Conservation (phyloP, 2,329 filamentous ascomycete species). For the Aspergillus terreus region DNA sequence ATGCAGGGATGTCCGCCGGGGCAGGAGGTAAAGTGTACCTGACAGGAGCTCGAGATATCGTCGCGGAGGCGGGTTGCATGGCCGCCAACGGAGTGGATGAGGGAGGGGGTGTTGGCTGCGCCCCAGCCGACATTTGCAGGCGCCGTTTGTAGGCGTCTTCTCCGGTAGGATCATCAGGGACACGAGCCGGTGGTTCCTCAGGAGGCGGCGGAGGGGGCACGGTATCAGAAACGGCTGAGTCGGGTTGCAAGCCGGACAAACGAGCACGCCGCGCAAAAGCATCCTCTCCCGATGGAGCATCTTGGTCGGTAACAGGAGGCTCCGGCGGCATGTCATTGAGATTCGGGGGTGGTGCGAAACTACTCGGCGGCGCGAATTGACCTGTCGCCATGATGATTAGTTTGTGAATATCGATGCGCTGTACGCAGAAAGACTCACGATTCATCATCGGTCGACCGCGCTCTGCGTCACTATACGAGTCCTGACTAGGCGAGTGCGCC, state of each 20-base stretch:
- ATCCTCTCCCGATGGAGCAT: conserved; percentile 66
- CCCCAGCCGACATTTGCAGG: conserved; percentile 19
- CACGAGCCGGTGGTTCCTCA: conserved; percentile 26
- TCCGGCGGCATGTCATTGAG: conserved; percentile 36
- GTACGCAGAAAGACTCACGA: neutral
- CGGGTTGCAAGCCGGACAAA: conserved; percentile 43
- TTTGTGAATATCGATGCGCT: neutral
- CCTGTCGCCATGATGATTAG: conserved; percentile 25
- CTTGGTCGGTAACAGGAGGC: conserved; percentile 46
- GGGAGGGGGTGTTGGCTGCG: conserved; percentile 23
- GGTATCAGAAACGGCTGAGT: conserved; percentile 12
- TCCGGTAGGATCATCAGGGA: conserved; percentile 24
- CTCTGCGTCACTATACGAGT: conserved; percentile 50
- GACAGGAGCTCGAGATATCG: conserved; percentile 74
- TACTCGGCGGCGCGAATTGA: conserved; percentile 49
- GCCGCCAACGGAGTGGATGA: conserved; percentile 37
- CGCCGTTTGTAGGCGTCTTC: conserved; percentile 25
- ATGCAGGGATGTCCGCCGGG: conserved; percentile 50
- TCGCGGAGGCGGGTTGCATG: conserved; percentile 45
- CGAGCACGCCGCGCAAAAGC: conserved; percentile 62
- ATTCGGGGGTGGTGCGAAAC: conserved; percentile 51
- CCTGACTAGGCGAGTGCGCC: conserved; percentile 41
- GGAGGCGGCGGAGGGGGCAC: conserved; percentile 28
- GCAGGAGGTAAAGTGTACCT: conserved; percentile 61
- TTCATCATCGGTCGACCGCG: conserved; percentile 45